phyloP scores from a whole-genome alignment of 441 rosid genomes.

The Jatropha podagrica region DNA sequence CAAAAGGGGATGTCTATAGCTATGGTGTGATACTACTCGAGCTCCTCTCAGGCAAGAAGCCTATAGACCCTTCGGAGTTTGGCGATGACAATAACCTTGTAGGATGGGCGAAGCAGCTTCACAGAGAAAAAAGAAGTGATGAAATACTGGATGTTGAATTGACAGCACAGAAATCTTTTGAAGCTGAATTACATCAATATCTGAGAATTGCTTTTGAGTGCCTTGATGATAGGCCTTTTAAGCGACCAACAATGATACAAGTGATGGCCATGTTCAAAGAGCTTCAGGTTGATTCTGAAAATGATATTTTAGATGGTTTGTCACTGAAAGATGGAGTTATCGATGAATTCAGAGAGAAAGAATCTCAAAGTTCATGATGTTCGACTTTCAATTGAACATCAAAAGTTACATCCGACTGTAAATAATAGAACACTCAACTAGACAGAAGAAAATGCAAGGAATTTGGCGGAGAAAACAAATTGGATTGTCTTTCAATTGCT shows the following conservation, averaged over 20 bases:
- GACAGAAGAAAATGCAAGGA: slow-evolving; percentile 30
- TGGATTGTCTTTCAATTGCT: slow-evolving; percentile 10
- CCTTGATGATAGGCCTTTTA: slow-evolving; percentile 80
- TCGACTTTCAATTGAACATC: slow-evolving; percentile 9
- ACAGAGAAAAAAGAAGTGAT: slow-evolving; percentile 53
- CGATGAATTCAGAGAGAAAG: slow-evolving; percentile 61
- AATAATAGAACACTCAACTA: slow-evolving; percentile 50
- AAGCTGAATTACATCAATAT: slow-evolving; percentile 61
- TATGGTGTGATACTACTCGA: slow-evolving; percentile 89
- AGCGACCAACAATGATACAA: slow-evolving; percentile 93
- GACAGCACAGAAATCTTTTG: slow-evolving; percentile 38
- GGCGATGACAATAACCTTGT: slow-evolving; percentile 94
- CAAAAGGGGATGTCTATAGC: slow-evolving; percentile 94
- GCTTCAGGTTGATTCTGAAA: slow-evolving; percentile 78
- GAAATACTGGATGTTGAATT: slow-evolving; percentile 73
- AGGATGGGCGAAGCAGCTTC: slow-evolving; percentile 92
- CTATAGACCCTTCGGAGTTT: slow-evolving; percentile 72
- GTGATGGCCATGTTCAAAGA: slow-evolving; percentile 96
- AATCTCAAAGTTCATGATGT: slow-evolving; percentile 29
- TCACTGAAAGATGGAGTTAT: slow-evolving; percentile 62
- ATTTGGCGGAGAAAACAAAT: slow-evolving; percentile 27
- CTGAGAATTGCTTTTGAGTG: slow-evolving; percentile 82
- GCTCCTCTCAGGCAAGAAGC: slow-evolving; percentile 87
- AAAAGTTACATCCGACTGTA: slow-evolving; percentile 34
- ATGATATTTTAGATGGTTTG: slow-evolving; percentile 67